Evolutionary conservation across 805 yeast genomes (phyloP).

Genomic region (Zygosaccharomyces rouxii): DNA sequence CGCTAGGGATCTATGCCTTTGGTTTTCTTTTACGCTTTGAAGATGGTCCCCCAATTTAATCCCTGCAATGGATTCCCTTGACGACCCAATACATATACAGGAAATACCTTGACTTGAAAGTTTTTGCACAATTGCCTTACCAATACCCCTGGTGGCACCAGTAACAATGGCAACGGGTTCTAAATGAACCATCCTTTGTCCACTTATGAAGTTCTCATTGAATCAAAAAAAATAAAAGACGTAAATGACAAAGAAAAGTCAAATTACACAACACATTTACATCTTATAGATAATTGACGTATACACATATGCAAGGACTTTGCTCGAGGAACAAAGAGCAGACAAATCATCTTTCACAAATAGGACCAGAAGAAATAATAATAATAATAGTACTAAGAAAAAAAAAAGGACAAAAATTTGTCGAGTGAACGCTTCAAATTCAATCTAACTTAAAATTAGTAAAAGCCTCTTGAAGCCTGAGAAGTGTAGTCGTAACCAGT

Average conservation of each 20-base stretch:
- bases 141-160: slow-evolving; percentile 44
- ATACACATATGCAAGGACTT: slow-evolving; percentile 20
- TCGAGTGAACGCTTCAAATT: background rate
- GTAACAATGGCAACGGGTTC: slow-evolving; percentile 36
- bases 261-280: slow-evolving; percentile 11
- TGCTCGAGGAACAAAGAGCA: slow-evolving; percentile 6
- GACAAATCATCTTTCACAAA: background rate
- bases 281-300: slow-evolving; percentile 13
- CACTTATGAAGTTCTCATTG: background rate
- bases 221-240: background rate
- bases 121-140: slow-evolving; percentile 33
- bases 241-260: background rate
- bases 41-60: slow-evolving; percentile 13
- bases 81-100: slow-evolving; percentile 29
- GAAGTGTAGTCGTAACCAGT: slow-evolving; percentile 34
- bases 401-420: background rate
- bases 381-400: background rate
- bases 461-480: slow-evolving; percentile 35
- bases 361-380: background rate
- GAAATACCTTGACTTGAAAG: slow-evolving; percentile 27
- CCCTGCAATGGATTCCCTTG: slow-evolving; percentile 10
- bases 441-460: slow-evolving; percentile 14
- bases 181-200: background rate
- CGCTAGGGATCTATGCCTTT: slow-evolving; percentile 27
- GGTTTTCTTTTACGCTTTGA: slow-evolving; percentile 10